Base-by-base conservation (phyloP, 495 filamentous ascomycete species). In the Xanthoparmelia taractica region DNA sequence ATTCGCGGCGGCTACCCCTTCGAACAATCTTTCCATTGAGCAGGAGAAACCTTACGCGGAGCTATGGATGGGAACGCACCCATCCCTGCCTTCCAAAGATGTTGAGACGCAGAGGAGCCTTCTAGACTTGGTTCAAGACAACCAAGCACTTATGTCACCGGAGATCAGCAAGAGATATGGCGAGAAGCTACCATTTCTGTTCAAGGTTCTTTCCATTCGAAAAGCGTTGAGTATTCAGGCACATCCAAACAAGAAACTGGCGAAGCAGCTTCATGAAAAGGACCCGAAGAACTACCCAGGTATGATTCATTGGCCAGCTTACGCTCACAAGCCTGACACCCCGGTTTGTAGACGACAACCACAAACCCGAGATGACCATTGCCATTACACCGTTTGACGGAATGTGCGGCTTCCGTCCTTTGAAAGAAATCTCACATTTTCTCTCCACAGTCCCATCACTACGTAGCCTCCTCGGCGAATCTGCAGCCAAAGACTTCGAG, bases 31-130 rank as follows among this genome's bases (percentile, higher is more conserved):
- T 69, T 78, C 79, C 34, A 87, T 96, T 65, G 84, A 96, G 65
- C 80, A 88, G 38, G 84, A 91, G 67, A 86, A 88, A 73, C 81
- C 79, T 29, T 97, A 97, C 70, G 90, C 92, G 47, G 93, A 96
- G 91, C 77, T 98, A 69, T 98, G 94, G 94, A 97, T 98, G 94
- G 94, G 94, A 68, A 97, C 94, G 4, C 94, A 98, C 70, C 94
- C 93, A 31, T 95, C 91, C 47, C 87, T 96, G 64, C 94, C 94
- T 2, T 97, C 94, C 31, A 92, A 87, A 73, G 94, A 97, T 70
- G 69, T 95, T 57, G 76, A 82, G 63, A 94, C 94, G 4, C 84
- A 91, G 74, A 87, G 93, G 5, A 89, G 89, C 8, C 82, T 98
- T 20, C 88, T 96, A 65, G 92, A 96, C 62, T 80, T 97, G 38